These are phyloP conservation scores for Cladophialophora psammophila DNA, from an alignment of 2,329 filamentous ascomycete species.

Conservation along the genomic window DNA sequence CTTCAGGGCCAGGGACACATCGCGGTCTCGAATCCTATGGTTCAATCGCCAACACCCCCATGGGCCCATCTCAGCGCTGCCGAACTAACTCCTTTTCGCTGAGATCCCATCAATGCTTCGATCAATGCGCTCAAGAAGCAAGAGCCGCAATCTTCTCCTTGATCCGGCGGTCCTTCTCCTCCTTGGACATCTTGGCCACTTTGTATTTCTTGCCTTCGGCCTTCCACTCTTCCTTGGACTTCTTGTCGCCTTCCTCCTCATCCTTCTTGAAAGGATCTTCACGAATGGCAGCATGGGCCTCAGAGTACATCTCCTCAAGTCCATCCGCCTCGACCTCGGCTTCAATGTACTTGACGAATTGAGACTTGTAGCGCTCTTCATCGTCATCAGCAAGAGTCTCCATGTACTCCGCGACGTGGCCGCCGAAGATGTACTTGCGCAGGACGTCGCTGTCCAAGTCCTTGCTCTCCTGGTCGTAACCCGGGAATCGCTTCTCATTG, in stretches of 20 bases:
- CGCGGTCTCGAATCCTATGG: not conserved
- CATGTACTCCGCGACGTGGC: slow-evolving; percentile 99
- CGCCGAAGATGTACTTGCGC: slow-evolving; percentile 98
- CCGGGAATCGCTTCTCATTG: slow-evolving; percentile 99
- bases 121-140: slow-evolving; percentile 48
- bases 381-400: slow-evolving; percentile 99
- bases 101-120: not conserved
- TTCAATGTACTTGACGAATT: slow-evolving; percentile 98
- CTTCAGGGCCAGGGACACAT: not conserved
- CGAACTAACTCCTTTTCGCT: not conserved
- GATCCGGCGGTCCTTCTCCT: slow-evolving; percentile 81
- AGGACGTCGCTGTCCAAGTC: slow-evolving; percentile 97
- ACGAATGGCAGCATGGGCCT: slow-evolving; percentile 95
- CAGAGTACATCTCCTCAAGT: slow-evolving; percentile 93
- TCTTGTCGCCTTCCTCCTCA: slow-evolving; percentile 77
- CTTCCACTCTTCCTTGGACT: slow-evolving; percentile 98
- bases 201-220: slow-evolving; percentile 90
- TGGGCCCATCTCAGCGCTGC: not conserved
- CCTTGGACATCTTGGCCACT: slow-evolving; percentile 78
- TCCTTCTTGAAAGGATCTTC: slow-evolving; percentile 98
- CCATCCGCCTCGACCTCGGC: slow-evolving; percentile 95
- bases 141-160: slow-evolving; percentile 91
- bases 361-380: slow-evolving; percentile 98
- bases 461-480: slow-evolving; percentile 96
- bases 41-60: not conserved